Base-by-base conservation (phyloP, 345 rosid species). In the Arabis hirsuta region DNA sequence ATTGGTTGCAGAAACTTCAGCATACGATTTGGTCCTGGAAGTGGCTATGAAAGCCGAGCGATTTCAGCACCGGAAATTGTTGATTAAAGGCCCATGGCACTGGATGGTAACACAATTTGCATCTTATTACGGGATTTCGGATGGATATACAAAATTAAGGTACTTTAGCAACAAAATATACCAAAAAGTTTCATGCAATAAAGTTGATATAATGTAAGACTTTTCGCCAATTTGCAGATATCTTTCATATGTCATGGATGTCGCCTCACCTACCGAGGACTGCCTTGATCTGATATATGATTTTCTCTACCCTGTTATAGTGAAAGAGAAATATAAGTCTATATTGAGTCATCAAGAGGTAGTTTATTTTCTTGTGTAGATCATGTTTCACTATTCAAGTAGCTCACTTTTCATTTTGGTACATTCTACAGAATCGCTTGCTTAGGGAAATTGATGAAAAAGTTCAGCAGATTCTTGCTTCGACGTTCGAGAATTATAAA, bases 261-360 rank as follows among this genome's bases (percentile, higher is more conserved):
- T 92, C 12, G 91, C 96, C 65, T 90, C 98, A 41, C 96, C 98
- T 20, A 92, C 98, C 31, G 84, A 81, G 12, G 87, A 84, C 82
- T 90, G 93, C 71, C 88, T 90, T 76, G 80, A 79, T 26, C 54
- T 90, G 81, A 84, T 92, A 61, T 63, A 82, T 74, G 89, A 87
- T 62, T 86, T 88, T 74, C 80, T 92, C 41, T 80, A 53, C 55
- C 96, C 96, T 8, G 86, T 85, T 16, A 14, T 84, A 50, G 80
- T 81, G 91, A 88, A 86, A 71, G 81, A 79, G 24, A 76, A 86
- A 34, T 67, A 75, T 78, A 88, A 81, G 76, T 73, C 81, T 63
- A 57, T 65, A 45, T 78, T 92, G 74, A 92, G 98, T 82, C 93
- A 84, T 81, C 96, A 92, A 78, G 98, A 92, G 94, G 98, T 91